Evolutionary conservation across 2,329 filamentous ascomycete genomes (phyloP).

Genomic region (Cytospora piceicola): DNA sequence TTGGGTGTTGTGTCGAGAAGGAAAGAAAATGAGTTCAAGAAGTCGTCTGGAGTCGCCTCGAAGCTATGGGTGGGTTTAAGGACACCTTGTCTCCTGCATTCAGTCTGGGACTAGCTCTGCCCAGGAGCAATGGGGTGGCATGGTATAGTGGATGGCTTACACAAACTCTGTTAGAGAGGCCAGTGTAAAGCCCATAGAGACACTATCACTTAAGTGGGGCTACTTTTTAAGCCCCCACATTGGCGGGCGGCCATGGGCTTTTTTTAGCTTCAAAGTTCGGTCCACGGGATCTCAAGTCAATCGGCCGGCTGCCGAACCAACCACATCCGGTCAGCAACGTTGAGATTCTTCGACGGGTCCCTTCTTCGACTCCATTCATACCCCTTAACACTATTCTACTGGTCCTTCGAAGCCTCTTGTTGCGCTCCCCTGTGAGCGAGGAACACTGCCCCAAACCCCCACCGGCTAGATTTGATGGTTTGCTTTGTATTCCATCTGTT

Average conservation of each 20-base stretch:
- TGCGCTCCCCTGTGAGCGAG: not conserved
- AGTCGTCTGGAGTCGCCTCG: not conserved
- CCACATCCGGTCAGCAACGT: not conserved
- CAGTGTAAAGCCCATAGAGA: not conserved
- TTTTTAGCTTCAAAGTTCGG: not conserved
- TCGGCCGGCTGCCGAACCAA: slow-evolving; percentile 5
- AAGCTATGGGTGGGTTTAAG: slow-evolving; percentile 1
- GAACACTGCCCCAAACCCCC: not conserved
- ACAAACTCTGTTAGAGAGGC: not conserved
- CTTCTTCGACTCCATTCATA: no score
- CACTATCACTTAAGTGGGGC: not conserved
- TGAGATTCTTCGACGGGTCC: not conserved
- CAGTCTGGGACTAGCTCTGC: not conserved
- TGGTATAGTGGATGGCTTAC: not conserved
- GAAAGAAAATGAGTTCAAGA: not conserved
- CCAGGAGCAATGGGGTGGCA: not conserved
- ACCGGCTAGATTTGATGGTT: not conserved
- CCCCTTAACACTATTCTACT: no score
- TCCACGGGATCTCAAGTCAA: not conserved
- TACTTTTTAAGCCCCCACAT: not conserved
- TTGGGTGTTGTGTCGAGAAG: slow-evolving; percentile 16
- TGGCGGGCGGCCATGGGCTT: not conserved
- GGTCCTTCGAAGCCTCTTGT: not conserved
- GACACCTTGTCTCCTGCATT: slow-evolving; percentile 3
- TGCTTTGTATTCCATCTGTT: not conserved